Percentiles rank a stretch among this genome's conserved stretches.
Conservation (phyloP, 2,329 filamentous ascomycete species). For the Ophiognomonia clavigignenti-juglandacearum region DNA sequence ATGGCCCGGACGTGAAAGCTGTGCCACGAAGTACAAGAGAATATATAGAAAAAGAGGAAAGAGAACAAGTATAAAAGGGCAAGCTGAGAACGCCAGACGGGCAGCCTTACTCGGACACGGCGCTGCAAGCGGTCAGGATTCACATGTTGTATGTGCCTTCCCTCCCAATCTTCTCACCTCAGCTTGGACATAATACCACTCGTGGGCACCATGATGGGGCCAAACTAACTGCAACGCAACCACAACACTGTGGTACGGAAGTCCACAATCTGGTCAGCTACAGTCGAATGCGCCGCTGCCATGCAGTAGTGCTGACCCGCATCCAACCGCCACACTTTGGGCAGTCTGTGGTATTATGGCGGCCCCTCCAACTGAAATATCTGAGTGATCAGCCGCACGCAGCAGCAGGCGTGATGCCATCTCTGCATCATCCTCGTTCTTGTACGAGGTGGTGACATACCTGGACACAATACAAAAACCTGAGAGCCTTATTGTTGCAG, state of each 20-base stretch:
- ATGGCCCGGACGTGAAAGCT: no score
- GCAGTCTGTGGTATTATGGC: no score
- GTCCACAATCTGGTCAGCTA: not conserved
- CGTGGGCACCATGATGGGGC: not conserved
- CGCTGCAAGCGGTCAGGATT: not conserved
- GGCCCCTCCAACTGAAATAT: no score
- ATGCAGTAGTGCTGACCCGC: conserved; percentile 10
- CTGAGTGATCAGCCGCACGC: no score
- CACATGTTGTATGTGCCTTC: not conserved
- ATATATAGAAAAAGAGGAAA: no score
- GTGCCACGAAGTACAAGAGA: no score
- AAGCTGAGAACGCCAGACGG: not conserved
- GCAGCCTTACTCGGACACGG: not conserved
- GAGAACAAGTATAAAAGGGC: not conserved
- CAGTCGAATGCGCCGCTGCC: not conserved
- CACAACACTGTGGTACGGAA: not conserved
- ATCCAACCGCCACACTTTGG: not conserved
- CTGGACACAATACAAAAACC: no score
- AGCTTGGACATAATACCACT: not conserved
- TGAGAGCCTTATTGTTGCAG: no score
- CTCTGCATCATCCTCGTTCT: no score
- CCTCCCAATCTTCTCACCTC: not conserved
- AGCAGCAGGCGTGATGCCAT: no score
- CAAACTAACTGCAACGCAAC: not conserved
- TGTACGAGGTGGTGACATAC: no score